These are phyloP conservation scores for Solidago caesia DNA, from an alignment of 129 eudicot genomes.

Conservation along the genomic window DNA sequence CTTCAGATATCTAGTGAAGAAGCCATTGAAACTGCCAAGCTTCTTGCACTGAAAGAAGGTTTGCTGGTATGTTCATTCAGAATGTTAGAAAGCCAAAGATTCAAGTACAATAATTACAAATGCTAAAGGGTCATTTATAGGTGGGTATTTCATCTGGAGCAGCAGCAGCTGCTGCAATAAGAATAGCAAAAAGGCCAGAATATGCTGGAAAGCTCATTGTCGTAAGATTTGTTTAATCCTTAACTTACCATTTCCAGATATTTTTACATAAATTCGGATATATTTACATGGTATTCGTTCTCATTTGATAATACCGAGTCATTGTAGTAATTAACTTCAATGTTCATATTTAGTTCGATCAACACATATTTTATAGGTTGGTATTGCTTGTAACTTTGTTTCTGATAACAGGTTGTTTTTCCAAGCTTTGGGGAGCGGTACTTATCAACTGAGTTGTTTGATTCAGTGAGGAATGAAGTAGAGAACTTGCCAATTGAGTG, in stretches of 20 bases:
- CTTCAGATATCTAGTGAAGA: slow-evolving; percentile 66
- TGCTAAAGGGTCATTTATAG: slow-evolving; percentile 25
- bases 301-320: background rate
- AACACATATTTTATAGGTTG: background rate
- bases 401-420: slow-evolving; percentile 40
- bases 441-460: slow-evolving; percentile 56
- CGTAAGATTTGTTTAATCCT: slow-evolving; percentile 39
- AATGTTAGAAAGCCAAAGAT: background rate
- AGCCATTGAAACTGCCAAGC: slow-evolving; percentile 76
- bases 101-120: background rate
- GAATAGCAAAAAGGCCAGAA: slow-evolving; percentile 55
- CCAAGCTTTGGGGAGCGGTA: slow-evolving; percentile 77
- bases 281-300: too few species aligned
- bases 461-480: slow-evolving; percentile 53
- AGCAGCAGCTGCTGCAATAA: slow-evolving; percentile 70
- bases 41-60: slow-evolving; percentile 77
- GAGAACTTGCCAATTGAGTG: slow-evolving; percentile 44
- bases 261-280: background rate
- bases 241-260: background rate
- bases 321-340: background rate
- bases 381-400: background rate
- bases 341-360: background rate
- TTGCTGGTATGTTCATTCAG: slow-evolving; percentile 51
- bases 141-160: slow-evolving; percentile 79
- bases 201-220: slow-evolving; percentile 66